Conservation (phyloP, 768 basidiomycete species). For the Russula virescens region DNA sequence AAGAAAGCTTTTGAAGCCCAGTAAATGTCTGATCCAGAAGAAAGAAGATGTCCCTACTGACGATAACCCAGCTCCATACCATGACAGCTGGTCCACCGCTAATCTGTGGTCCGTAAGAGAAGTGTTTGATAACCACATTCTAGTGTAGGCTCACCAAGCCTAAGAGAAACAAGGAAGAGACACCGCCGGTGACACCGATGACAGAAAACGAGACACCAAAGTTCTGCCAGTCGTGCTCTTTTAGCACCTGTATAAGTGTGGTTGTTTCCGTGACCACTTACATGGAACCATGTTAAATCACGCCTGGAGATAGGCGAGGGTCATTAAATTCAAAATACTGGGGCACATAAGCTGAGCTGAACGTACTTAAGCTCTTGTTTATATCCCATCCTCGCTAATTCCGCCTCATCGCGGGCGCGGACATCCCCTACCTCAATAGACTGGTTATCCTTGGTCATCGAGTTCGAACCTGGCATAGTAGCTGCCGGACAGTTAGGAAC, state of each 20-base stretch:
- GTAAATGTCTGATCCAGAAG: neutral
- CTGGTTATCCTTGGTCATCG: neutral
- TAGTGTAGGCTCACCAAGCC: constrained; percentile 47
- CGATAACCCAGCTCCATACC: constrained; percentile 71
- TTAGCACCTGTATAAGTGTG: constrained; percentile 1
- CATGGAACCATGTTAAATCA: constrained; percentile 58
- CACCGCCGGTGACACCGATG: constrained; percentile 68
- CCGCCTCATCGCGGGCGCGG: constrained; percentile 46
- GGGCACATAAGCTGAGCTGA: constrained; percentile 2
- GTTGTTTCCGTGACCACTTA: constrained; percentile 26
- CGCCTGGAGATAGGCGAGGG: constrained; percentile 37
- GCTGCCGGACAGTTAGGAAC: neutral
- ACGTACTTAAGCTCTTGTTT: constrained; percentile 62
- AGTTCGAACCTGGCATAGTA: neutral
- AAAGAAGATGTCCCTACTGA: constrained; percentile 37
- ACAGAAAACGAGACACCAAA: constrained; percentile 74
- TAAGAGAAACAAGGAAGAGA: constrained; percentile 62
- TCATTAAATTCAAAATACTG: neutral
- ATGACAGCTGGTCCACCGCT: constrained; percentile 74
- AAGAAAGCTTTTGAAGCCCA: constrained; percentile 43
- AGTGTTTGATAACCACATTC: neutral
- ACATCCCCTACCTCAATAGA: neutral
- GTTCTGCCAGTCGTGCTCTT: constrained; percentile 38
- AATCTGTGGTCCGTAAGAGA: constrained; percentile 36
- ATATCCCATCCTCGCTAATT: constrained; percentile 65